Base-by-base conservation (phyloP, 441 rosid genomes). In the Bruguiera hainesii region DNA sequence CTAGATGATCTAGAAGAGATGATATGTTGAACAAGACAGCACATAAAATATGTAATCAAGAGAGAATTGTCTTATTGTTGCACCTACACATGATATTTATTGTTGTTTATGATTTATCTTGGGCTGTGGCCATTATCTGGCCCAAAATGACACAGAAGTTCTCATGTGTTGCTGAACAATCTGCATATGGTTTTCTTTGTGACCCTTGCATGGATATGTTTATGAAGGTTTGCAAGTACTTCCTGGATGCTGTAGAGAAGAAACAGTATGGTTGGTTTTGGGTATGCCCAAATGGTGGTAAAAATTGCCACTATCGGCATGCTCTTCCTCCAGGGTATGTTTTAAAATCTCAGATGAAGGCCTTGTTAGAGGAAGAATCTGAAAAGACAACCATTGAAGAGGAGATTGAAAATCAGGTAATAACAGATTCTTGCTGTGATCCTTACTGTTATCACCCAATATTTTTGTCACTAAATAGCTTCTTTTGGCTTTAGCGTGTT, bases 301-400 rank as follows among this genome's bases (percentile, higher is more conserved):
- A 82, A 78, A 90, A 87, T 35, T 94, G 97, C 80, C 97, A 89
- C 68, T 94, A 94, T 75, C 86, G 98, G 53, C 98, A 94, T 77
- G 96, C 98, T 29, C 93, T 94, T 81, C 98, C 98, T 63, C 96
- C 97, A 28, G 97, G 98, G 30, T 94, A 91, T 77, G 65, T 94
- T 66, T 78, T 91, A 48, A 91, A 89, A 69, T 94, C 99, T 68
- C 98, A 94, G 74, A 94, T 94, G 99, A 94, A 91, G 80, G 96
- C 99, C 11, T 85, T 94, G 49, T 79, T 94, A 67, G 99, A 89
- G 68, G 98, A 87, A 76, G 98, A 94, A 74, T 67, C 84, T 56
- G 80, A 88, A 3, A 94, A 88, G 84, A 70, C 84, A 59, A 67
- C 98, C 33, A 76, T 91, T 59, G 98, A 94, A 68, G 98, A 91